These are phyloP conservation scores for Fraxinus greggii DNA, from an alignment of 305 asterid species.

Conservation along the genomic window DNA sequence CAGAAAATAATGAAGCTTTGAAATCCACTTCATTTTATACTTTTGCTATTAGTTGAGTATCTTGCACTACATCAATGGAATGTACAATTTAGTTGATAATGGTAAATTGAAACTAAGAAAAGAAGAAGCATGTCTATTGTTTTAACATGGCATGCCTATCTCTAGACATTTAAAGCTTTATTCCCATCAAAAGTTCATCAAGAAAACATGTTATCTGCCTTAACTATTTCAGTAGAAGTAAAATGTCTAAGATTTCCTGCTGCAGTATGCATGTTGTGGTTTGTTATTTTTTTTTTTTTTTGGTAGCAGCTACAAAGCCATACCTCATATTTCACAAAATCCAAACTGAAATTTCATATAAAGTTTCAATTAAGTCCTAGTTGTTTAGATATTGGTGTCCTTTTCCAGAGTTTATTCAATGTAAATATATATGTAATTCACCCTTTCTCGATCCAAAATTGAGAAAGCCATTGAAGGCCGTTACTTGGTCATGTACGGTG, in stretches of 20 bases:
- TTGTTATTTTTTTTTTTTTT: too few species aligned
- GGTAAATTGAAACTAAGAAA: not conserved
- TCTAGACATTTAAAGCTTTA: not conserved
- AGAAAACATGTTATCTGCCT: not conserved
- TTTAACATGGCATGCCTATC: not conserved
- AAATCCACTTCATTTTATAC: not conserved
- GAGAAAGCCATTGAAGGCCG: not conserved
- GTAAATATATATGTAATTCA: too few species aligned
- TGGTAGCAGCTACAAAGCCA: not conserved
- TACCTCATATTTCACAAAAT: not conserved
- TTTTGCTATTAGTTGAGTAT: not conserved
- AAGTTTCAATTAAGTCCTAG: not conserved
- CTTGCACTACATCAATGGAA: not conserved
- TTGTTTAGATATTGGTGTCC: not conserved
- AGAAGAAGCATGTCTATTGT: not conserved
- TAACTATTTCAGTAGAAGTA: not conserved
- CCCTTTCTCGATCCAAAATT: not conserved
- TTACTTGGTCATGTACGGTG: not conserved
- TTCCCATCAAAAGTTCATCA: not conserved
- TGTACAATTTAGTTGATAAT: not conserved
- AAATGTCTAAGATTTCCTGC: not conserved
- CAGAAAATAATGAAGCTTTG: not conserved
- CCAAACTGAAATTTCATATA: not conserved
- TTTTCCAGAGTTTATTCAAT: not conserved
- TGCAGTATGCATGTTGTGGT: not conserved